Evolutionary conservation across 2,329 filamentous ascomycete genomes (phyloP), one percentile per base, ranked within the genome.

Genomic region (Lecanosticta acicola): DNA sequence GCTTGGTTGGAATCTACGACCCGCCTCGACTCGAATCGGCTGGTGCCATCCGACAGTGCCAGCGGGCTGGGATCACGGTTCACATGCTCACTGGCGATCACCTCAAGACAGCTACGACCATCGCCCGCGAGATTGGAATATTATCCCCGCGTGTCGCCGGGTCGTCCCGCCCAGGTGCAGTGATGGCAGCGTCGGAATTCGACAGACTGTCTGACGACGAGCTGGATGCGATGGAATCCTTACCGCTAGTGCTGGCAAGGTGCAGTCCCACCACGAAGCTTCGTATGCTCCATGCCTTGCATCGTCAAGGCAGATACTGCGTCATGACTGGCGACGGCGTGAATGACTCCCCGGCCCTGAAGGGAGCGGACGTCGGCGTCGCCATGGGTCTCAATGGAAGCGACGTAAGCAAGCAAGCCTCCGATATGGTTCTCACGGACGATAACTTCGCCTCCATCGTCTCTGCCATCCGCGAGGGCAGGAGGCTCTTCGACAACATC

Each of bases 1-100:
- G 62, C 29, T 50, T 65, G 10, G 57, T 63, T 13, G 62, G 60
- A 16, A 58, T 65, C 36, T 57, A 87, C 83, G 2, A 93, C 91
- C 53, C 82, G 91, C 17, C 80, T 32, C 59, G 62, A 26, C 37
- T 59, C 3, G 62, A 64, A 41, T 61, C 61, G 18, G 59, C 58
- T 18, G 53, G 63, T 29, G 69, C 71, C 13, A 71, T 74, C 39
- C 62, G 62, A 19, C 64, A 69, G 45, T 73, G 70, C 29, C 69
- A 71, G 46, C 59, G 65, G 33, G 70, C 71, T 34, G 71, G 71
- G n/a, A 72, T 74, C 37, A 69, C 66, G 0, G 70, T 74, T 1
- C 71, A 73, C 51, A 74, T 74, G 71, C 62, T 73, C 20, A 74
- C 71, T 32, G 71, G 71, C 35, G 71, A 74, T 32, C 70, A 73